Conservation (phyloP, 768 basidiomycete genomes). For the Tulasnella sp. region DNA sequence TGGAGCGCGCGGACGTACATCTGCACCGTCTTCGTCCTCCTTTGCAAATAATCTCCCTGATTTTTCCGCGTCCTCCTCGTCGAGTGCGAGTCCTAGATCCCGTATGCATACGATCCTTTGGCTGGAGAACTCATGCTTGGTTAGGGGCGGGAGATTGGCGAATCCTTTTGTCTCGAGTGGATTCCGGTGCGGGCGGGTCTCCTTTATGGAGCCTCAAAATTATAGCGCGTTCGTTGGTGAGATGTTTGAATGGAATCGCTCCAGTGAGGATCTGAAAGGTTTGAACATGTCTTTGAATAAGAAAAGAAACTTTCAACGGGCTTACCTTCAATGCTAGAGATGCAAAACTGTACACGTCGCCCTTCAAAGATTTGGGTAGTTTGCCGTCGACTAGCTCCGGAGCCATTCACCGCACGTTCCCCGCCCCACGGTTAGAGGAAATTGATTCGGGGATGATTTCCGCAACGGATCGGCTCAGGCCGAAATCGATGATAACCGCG, state of each 20-base stretch:
- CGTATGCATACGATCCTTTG: conserved; percentile 6
- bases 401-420: not conserved
- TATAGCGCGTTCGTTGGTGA: not conserved
- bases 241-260: not conserved
- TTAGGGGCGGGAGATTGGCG: not conserved
- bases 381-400: not conserved
- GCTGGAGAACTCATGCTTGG: conserved; percentile 1
- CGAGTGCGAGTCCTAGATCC: not conserved
- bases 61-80: not conserved
- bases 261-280: not conserved
- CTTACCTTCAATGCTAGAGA: not conserved
- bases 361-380: not conserved
- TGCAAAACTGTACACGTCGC: not conserved
- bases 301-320: not conserved
- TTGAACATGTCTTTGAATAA: too few relatives aligned
- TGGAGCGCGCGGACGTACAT: not conserved
- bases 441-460: not conserved
- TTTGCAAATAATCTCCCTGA: not conserved
- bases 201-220: not conserved
- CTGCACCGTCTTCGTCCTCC: not conserved
- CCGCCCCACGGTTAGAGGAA: not conserved
- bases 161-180: too few relatives aligned
- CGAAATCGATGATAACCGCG: conserved; percentile 11
- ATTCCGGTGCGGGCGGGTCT: too few relatives aligned
- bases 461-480: not conserved